Conservation (phyloP, 2,329 filamentous ascomycete species). For the Paraphoma chrysanthemicola region DNA sequence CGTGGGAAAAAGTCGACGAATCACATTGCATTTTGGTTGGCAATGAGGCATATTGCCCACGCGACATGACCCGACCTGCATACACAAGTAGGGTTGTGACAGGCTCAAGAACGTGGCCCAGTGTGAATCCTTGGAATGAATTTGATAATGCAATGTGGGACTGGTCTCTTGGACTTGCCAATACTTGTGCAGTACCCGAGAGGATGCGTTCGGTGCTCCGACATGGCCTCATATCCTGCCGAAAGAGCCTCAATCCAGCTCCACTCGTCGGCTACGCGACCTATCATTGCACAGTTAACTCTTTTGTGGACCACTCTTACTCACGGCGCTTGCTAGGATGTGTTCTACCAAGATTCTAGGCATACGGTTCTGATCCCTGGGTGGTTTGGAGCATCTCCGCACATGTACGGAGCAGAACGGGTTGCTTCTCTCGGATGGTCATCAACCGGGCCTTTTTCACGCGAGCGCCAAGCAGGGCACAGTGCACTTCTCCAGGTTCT, state of each 20-base stretch:
- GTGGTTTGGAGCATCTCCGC: too few relatives aligned
- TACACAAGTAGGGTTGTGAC: neutral
- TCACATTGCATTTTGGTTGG: neutral
- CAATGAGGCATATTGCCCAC: conserved; percentile 1
- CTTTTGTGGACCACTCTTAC: too few relatives aligned
- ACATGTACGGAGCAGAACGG: too few relatives aligned
- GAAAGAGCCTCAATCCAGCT: neutral
- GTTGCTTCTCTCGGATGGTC: too few relatives aligned
- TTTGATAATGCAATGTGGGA: neutral
- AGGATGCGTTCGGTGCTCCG: neutral
- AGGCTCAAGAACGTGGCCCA: neutral
- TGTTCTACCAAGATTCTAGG: too few relatives aligned
- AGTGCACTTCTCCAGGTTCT: neutral
- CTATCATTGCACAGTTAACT: neutral
- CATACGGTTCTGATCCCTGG: too few relatives aligned
- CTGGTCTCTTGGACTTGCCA: neutral
- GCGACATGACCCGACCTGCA: conserved; percentile 3
- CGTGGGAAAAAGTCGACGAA: neutral
- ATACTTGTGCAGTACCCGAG: too few relatives aligned
- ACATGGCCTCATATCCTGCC: neutral
- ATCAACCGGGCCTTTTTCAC: too few relatives aligned
- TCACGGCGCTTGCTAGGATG: too few relatives aligned
- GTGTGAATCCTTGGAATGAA: neutral
- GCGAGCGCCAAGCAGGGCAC: too few relatives aligned
- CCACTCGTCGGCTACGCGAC: neutral